Percentiles rank a stretch among this genome's conserved stretches.
phyloP scores from a whole-genome alignment of 164 flowering plant genomes.

The Chloranthus sessilifolius region DNA sequence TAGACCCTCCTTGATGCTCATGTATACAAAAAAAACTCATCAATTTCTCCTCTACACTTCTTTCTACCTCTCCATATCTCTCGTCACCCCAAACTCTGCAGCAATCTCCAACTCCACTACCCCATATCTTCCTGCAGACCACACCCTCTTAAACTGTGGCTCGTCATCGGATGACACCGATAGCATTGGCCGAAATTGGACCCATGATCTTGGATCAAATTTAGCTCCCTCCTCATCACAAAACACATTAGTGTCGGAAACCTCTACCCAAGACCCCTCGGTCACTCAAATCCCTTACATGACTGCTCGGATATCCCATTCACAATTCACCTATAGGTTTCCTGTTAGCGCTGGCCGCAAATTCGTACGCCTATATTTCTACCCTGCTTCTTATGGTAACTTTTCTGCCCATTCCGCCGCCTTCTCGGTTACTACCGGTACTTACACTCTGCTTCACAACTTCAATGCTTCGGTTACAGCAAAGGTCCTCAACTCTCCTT shows the following conservation, averaged over 20 bases:
- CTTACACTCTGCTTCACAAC: slow-evolving; percentile 53
- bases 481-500: slow-evolving; percentile 48
- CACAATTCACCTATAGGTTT: slow-evolving; percentile 58
- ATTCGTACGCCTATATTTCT: slow-evolving; percentile 65
- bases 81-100: neutral
- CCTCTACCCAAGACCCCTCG: slow-evolving; percentile 57
- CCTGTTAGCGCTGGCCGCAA: slow-evolving; percentile 67
- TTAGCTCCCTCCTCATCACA: slow-evolving; percentile 21
- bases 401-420: slow-evolving; percentile 41
- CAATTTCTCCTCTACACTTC: neutral
- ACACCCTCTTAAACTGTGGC: slow-evolving; percentile 62
- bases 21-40: no score
- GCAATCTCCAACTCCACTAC: slow-evolving; percentile 1
- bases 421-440: slow-evolving; percentile 49
- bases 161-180: slow-evolving; percentile 34
- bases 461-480: slow-evolving; percentile 70
- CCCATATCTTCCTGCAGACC: slow-evolving; percentile 42
- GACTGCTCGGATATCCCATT: slow-evolving; percentile 56
- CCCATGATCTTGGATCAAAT: slow-evolving; percentile 50
- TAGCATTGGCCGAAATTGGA: slow-evolving; percentile 53
- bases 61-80: neutral
- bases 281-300: slow-evolving; percentile 60
- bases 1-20: no score
- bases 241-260: slow-evolving; percentile 29
- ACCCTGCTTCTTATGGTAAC: slow-evolving; percentile 44